Evolutionary conservation across 768 basidiomycete genomes (phyloP).

Genomic region (Lactarius trivialis): DNA sequence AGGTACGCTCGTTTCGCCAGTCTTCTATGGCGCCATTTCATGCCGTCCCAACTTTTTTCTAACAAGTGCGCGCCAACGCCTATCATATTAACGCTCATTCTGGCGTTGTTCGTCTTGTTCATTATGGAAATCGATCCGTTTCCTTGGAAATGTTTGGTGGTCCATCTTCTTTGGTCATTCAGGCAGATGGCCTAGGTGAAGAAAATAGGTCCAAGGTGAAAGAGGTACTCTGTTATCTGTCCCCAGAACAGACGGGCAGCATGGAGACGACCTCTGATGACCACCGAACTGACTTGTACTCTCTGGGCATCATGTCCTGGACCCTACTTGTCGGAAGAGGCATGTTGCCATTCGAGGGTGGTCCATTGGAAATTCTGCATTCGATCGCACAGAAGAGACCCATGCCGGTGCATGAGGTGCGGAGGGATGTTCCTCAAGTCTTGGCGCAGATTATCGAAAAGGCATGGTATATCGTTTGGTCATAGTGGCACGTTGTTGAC

Average conservation of each 20-base stretch:
- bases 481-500: background rate
- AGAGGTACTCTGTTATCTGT: constrained; percentile 68
- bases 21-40: background rate
- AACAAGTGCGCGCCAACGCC: constrained; percentile 64
- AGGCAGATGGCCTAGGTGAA: constrained; percentile 45
- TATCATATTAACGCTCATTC: constrained; percentile 68
- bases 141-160: constrained; percentile 68
- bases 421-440: constrained; percentile 66
- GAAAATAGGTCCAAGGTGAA: constrained; percentile 62
- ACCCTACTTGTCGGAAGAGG: constrained; percentile 64
- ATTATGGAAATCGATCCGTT: constrained; percentile 68
- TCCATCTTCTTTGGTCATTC: constrained; percentile 61
- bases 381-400: constrained; percentile 67
- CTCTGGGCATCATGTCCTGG: constrained; percentile 69
- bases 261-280: constrained; percentile 67
- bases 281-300: constrained; percentile 68
- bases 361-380: constrained; percentile 54
- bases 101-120: constrained; percentile 61
- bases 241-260: constrained; percentile 72
- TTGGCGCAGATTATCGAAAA: constrained; percentile 66
- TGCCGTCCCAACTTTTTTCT: background rate
- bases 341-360: constrained; percentile 35
- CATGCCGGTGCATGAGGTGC: constrained; percentile 69
- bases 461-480: constrained; percentile 29
- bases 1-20: constrained; percentile 33